Evolutionary conservation across 108 stramenopile genomes (phyloP), one percentile per base, ranked within the genome.

Genomic region (Cyclostephanos tholiformis): DNA sequence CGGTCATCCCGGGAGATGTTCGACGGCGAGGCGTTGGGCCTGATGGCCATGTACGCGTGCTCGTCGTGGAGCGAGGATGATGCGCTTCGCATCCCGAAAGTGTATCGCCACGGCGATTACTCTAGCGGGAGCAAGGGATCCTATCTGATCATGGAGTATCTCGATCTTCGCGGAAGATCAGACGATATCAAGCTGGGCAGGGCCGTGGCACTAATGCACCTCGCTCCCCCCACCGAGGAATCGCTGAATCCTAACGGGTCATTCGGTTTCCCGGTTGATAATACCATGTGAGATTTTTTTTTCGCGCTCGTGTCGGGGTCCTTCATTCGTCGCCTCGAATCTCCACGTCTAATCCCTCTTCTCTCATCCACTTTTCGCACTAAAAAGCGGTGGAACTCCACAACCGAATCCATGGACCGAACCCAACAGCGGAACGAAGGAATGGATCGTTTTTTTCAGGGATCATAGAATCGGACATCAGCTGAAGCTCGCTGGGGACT

Each of bases 181-280:
- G 86, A 86, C 56, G 79, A 82, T 41, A 0, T 43, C 2, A 76
- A 76, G 3, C 35, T 86, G 7, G 86, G 86, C 4, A 76, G 71
- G 57, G 83, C 86, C 13, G 64, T 86, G 75, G 86, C 86, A 9
- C 71, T 56, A 6, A 84, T 86, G 86, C 86, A 86, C 73, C 64
- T 86, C 1, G 80, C 86, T 23, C 69, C 79, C 22, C 61, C 86
- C 13, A 59, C 67, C 14, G 72, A 67, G 48, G 75, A 76, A 27
- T 63, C 79, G 1, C 76, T 74, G 7, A 82, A 80, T 41, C 74
- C 83, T 6, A 65, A 63, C 22, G 46, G 38, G n/a, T 25, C 67
- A 2, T 88, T 85, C 72, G 87, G 87, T 39, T 88, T 88, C 58
- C 61, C 65, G 48, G 82, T 86, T 0, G 85, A 88, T 27, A 88